Evolutionary conservation across 2,329 filamentous ascomycete genomes (phyloP), one percentile per base, ranked within the genome.

Genomic region (Didymella exigua): DNA sequence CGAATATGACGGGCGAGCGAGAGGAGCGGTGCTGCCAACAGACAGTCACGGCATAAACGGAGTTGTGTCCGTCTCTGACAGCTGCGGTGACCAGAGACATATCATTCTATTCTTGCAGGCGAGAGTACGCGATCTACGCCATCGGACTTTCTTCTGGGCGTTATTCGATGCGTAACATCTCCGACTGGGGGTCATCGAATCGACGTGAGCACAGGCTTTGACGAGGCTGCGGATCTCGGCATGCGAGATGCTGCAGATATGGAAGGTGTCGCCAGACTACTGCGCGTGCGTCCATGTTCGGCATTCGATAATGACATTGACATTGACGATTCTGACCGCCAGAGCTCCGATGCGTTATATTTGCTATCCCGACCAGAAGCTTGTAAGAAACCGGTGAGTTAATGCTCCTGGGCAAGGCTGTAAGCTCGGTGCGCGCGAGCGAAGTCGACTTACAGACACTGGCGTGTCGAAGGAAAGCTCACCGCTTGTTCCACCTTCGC

Each of bases 361-460:
- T 44, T 26, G 30, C 26, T 30, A 26, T 27, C 5, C 24, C 14
- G 26, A 21, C 19, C n/a, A 26, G 11, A 8, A 23, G 23, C 45
- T 38, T 43, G 52, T 55, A 24, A 49, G 41, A 55, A 49, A 55
- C 52, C 52, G 52, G 52, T 55, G 33, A 55, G 34, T 16, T 11
- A 27, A 3, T 11, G 13, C 36, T 45, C 21, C 6, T 40, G n/a
- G 7, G 26, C 51, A 34, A 45, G 26, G 26, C 33, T 16, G 33
- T 33, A 31, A n/a, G 4, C 6, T 34, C 5, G 31, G 27, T 30
- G 24, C 26, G 51, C n/a, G 29, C 26, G 34, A 26, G 36, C 33
- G n/a, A 31, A 29, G 11, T 23, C 29, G 14, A 10, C 27, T 16
- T 29, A 41, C 34, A 49, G 31, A 27, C 5, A 29, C 21, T n/a